These are phyloP conservation scores for Penicillium manginii DNA, from an alignment of 495 filamentous ascomycete genomes.

Conservation along the genomic window DNA sequence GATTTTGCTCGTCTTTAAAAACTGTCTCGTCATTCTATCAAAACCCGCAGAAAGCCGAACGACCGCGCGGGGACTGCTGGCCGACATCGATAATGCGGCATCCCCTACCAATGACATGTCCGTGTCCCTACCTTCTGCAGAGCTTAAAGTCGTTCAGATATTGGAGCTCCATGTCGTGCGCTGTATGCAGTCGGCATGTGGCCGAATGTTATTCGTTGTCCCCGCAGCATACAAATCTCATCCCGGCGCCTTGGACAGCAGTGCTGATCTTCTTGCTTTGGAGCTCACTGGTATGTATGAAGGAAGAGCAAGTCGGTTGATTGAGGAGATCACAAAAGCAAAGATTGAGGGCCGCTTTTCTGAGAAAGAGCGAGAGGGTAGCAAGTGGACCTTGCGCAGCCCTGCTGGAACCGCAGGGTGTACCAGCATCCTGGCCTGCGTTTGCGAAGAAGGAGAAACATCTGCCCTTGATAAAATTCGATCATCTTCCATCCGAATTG, in stretches of 20 bases:
- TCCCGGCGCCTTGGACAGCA: slow-evolving; percentile 40
- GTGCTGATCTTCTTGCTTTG: slow-evolving; percentile 63
- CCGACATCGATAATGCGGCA: slow-evolving; percentile 70
- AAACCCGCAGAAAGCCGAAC: slow-evolving; percentile 63
- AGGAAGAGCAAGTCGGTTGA: slow-evolving; percentile 72
- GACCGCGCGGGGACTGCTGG: slow-evolving; percentile 76
- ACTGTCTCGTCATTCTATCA: slow-evolving; percentile 74
- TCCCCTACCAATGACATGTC: slow-evolving; percentile 52
- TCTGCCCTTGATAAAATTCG: slow-evolving; percentile 29
- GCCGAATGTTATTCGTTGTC: slow-evolving; percentile 72
- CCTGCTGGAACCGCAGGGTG: slow-evolving; percentile 60
- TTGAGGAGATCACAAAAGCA: slow-evolving; percentile 86
- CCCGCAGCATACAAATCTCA: slow-evolving; percentile 61
- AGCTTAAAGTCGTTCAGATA: slow-evolving; percentile 75
- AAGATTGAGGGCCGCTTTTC: slow-evolving; percentile 82
- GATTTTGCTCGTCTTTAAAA: slow-evolving; percentile 83
- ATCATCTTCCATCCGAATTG: slow-evolving; percentile 39
- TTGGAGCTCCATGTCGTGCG: slow-evolving; percentile 70
- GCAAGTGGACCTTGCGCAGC: slow-evolving; percentile 77
- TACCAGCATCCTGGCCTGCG: slow-evolving; percentile 70
- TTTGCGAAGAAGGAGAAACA: slow-evolving; percentile 68
- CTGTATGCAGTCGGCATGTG: slow-evolving; percentile 77
- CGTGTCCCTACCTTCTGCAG: slow-evolving; percentile 40
- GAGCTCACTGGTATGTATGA: slow-evolving; percentile 70
- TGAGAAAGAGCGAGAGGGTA: slow-evolving; percentile 75